Base-by-base conservation (phyloP, 306 rosid species). In the Prosopis cineraria region DNA sequence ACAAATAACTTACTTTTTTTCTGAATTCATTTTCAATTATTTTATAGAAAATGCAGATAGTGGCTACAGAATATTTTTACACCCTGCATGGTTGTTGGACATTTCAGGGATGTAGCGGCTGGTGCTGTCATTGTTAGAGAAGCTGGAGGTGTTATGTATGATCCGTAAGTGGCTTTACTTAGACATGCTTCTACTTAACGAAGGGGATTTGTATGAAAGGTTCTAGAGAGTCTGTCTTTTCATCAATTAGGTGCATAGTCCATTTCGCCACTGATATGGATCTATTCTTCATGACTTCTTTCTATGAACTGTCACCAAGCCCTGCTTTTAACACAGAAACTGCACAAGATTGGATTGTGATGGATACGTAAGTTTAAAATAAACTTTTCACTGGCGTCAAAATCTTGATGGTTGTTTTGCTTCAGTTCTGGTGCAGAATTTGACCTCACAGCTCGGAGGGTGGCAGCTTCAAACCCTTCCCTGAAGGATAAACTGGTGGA, bases 91-190 rank as follows among this genome's bases (percentile, higher is more conserved):
- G 62, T 22, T 56, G 55, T 56, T 53, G 16, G 45, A 5, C 58
- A 56, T 77, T 76, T 66, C 85, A 95, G 99, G 99, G 99, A 95
- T 86, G 99, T 95, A 34, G 98, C 98, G 27, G 99, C 88, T n/a
- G 99, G 96, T 53, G 99, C 97, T 53, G 93, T 95, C 64, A 91
- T 95, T 78, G 96, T 95, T 45, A 88, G 85, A 43, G 99, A 95
- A 91, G 99, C 99, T 63, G 99, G 99, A 55, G 99, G 99, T 44
- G 84, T 79, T 63, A 88, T 95, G 69, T 95, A 73, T 88, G 99
- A 95, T 83, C 99, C 97, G 98, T 95, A 88, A 90, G 99, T 93
- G 59, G 66, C 80, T 60, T 68, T 80, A 50, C 80, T 73, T 71
- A 71, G 43, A 66, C 7, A 0, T 75, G 68, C 60, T 50, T 84